Percentiles rank a stretch among this genome's conserved stretches.
Evolutionary conservation across 495 filamentous ascomycete species (phyloP).

Genomic region (Viridothelium virens): DNA sequence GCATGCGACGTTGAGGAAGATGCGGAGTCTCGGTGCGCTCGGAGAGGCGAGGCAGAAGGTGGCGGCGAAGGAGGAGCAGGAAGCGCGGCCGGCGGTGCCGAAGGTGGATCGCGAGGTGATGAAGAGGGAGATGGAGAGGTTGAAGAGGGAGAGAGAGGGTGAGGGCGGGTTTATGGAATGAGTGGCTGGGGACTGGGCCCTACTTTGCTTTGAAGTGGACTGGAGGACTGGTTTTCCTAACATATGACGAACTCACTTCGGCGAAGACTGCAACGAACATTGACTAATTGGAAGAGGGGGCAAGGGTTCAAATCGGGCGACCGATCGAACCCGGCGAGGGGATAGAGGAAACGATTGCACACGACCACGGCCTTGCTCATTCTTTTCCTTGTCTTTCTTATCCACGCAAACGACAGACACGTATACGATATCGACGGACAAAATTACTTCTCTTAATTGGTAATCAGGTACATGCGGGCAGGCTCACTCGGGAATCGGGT

Average conservation of each 20-base stretch:
- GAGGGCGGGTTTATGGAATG: no score
- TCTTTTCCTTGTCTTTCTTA: background rate
- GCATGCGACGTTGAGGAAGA: constrained; percentile 32
- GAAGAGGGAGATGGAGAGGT: constrained; percentile 1
- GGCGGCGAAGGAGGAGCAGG: background rate
- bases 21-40: constrained; percentile 33
- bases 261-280: background rate
- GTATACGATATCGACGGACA: background rate
- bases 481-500: background rate
- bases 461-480: background rate
- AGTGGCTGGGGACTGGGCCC: no score
- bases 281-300: background rate
- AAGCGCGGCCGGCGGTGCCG: background rate
- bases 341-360: background rate
- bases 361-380: background rate
- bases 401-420: no score
- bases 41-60: constrained; percentile 17
- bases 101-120: background rate
- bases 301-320: no score
- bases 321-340: background rate
- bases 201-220: background rate
- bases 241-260: no score
- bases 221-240: background rate
- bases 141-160: background rate
- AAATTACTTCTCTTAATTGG: background rate